Evolutionary conservation across 2,329 filamentous ascomycete genomes (phyloP).

Genomic region (Epichloe typhina): DNA sequence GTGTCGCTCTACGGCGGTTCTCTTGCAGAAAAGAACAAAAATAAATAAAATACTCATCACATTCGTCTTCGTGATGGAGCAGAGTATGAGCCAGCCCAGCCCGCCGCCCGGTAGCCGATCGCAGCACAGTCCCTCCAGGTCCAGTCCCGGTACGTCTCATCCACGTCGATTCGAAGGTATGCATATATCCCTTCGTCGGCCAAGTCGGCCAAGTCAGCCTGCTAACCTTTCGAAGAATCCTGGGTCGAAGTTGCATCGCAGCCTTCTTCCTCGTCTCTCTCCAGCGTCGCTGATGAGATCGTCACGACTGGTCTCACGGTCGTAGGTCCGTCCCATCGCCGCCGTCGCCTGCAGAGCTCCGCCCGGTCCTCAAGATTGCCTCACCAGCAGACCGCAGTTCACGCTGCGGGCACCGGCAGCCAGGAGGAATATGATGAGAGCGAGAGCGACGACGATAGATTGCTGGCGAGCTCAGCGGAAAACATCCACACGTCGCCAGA

Average conservation of each 20-base stretch:
- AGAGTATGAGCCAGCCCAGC: slow-evolving; percentile 14
- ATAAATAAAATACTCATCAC: not conserved
- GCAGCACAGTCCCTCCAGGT: slow-evolving; percentile 13
- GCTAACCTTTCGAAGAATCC: slow-evolving; percentile 50
- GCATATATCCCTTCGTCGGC: slow-evolving; percentile 6
- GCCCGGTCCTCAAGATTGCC: slow-evolving; percentile 16
- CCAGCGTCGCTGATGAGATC: slow-evolving; percentile 75
- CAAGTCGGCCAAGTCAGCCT: not conserved
- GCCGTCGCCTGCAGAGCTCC: slow-evolving; percentile 34
- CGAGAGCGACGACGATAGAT: slow-evolving; percentile 69
- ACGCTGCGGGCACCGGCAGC: slow-evolving; percentile 49
- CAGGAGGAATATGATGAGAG: slow-evolving; percentile 93
- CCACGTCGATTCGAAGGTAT: slow-evolving; percentile 25
- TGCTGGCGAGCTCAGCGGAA: slow-evolving; percentile 47
- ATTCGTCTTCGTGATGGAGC: slow-evolving; percentile 13
- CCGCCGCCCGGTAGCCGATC: slow-evolving; percentile 12
- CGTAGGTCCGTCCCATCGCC: slow-evolving; percentile 48
- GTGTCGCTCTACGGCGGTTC: too few relatives aligned
- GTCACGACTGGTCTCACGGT: slow-evolving; percentile 79
- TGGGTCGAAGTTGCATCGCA: slow-evolving; percentile 93
- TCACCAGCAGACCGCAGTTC: slow-evolving; percentile 28
- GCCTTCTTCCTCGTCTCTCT: slow-evolving; percentile 85
- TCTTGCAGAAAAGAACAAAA: too few relatives aligned
- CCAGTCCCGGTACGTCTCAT: slow-evolving; percentile 18
- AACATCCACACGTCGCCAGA: slow-evolving; percentile 26